phyloP scores from a whole-genome alignment of 2,329 filamentous ascomycete species.

The Colletotrichum caudatum region DNA sequence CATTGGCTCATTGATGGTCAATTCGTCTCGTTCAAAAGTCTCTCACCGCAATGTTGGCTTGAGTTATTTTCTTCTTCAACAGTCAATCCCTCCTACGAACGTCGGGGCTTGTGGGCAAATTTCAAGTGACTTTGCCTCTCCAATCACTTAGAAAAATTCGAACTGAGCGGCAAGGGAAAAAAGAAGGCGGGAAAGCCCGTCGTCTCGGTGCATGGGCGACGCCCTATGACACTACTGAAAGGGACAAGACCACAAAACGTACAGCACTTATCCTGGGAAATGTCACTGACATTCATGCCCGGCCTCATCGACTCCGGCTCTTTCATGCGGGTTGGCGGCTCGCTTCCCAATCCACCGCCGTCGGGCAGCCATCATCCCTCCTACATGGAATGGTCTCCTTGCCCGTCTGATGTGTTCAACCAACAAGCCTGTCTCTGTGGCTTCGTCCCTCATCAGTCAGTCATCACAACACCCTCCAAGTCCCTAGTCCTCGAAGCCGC shows the following conservation, averaged over 20 bases:
- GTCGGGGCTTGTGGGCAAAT: not conserved
- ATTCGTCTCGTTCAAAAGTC: not conserved
- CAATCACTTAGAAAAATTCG: not conserved
- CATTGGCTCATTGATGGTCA: not conserved
- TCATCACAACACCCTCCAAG: constrained; percentile 23
- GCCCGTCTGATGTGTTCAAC: constrained; percentile 30
- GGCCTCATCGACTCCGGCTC: constrained; percentile 25
- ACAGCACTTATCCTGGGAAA: constrained; percentile 21
- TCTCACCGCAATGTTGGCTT: not conserved
- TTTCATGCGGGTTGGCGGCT: constrained; percentile 32
- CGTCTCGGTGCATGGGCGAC: not conserved
- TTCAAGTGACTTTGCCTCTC: not conserved
- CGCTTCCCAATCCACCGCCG: constrained; percentile 29
- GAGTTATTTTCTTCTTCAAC: not conserved
- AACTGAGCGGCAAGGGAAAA: not conserved
- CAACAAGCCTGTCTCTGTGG: constrained; percentile 1
- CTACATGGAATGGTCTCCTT: constrained; percentile 17
- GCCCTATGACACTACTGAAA: constrained; percentile 3
- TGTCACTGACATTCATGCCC: constrained; percentile 37
- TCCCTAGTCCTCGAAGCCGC: constrained; percentile 24
- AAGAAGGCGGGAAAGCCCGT: not conserved
- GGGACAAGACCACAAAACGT: constrained; percentile 28
- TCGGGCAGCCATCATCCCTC: constrained; percentile 43
- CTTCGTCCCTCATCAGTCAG: constrained; percentile 1
- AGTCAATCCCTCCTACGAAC: not conserved